A percentile compares a stretch with the other conserved stretches of the same genome.
phyloP scores from a whole-genome alignment of 257 asterid species.

The Buddleja alternifolia region DNA sequence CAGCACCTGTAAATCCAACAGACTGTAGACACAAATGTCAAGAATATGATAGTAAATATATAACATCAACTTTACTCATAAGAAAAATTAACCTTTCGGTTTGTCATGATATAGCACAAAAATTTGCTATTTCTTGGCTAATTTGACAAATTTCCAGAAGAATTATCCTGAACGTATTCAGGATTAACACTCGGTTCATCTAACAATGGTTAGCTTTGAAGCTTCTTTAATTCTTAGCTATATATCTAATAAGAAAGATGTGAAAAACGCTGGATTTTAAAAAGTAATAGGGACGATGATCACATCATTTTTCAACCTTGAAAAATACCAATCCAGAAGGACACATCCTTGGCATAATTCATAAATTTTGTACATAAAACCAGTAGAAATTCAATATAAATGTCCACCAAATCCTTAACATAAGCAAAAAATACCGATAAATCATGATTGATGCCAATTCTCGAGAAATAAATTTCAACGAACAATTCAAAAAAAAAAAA shows the following conservation, averaged over 20 bases:
- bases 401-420: constrained; percentile 1
- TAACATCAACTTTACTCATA: constrained; percentile 7
- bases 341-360: constrained; percentile 4
- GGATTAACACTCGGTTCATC: no score
- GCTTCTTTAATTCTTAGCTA: no score
- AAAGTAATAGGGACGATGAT: background rate
- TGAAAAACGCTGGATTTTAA: no score
- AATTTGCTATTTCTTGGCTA: background rate
- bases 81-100: background rate
- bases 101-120: no score
- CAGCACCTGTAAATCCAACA: constrained; percentile 88
- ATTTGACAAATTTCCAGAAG: background rate
- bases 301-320: background rate
- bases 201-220: no score
- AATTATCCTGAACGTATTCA: background rate
- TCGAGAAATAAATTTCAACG: background rate
- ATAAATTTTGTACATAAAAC: background rate
- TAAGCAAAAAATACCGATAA: background rate
- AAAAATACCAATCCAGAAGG: background rate
- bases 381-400: background rate
- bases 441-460: background rate
- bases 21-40: constrained; percentile 59
- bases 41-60: constrained; percentile 3
- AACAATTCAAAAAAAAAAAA: background rate
- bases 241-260: no score